A percentile compares a stretch with the other conserved stretches of the same genome.
phyloP scores from a whole-genome alignment of 2,329 filamentous ascomycete species.

The Cladophialophora bantiana region DNA sequence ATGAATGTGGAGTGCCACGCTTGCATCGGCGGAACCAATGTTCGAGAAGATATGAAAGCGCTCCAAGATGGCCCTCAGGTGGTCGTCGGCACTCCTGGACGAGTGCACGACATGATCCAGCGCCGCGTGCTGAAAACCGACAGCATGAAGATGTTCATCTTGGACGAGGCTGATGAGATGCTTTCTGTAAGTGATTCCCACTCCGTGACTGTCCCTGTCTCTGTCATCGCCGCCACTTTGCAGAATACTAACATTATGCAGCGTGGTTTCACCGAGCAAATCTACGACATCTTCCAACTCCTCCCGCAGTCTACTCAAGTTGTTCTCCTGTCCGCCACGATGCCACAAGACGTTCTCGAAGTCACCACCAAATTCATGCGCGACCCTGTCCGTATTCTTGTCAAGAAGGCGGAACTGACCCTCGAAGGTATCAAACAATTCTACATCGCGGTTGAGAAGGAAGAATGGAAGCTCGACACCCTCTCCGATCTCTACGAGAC shows the following conservation, averaged over 20 bases:
- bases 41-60: conserved; percentile 98
- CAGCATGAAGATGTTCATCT: conserved; percentile 99
- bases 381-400: conserved; percentile 96
- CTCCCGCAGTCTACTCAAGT: conserved; percentile 98
- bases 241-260: conserved; percentile 48
- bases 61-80: conserved; percentile 96
- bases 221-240: conserved; percentile 41
- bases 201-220: not conserved
- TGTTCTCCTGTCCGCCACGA: conserved; percentile 95
- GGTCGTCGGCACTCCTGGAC: conserved; percentile 95
- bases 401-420: conserved; percentile 99
- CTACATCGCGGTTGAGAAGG: conserved; percentile 99
- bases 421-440: conserved; percentile 99
- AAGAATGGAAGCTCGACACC: conserved; percentile 99
- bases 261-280: conserved; percentile 99
- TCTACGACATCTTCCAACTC: conserved; percentile 99
- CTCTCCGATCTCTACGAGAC: conserved; percentile 99
- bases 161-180: conserved; percentile 99
- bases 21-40: conserved; percentile 97
- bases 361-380: conserved; percentile 99
- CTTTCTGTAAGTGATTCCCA: conserved; percentile 71
- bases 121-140: conserved; percentile 96
- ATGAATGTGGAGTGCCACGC: conserved; percentile 99
- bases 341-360: conserved; percentile 98
- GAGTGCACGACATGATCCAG: conserved; percentile 99